A percentile compares a stretch with the other conserved stretches of the same genome.
phyloP scores from a whole-genome alignment of 2,329 filamentous ascomycete species.

The Mariannaea elegans region DNA sequence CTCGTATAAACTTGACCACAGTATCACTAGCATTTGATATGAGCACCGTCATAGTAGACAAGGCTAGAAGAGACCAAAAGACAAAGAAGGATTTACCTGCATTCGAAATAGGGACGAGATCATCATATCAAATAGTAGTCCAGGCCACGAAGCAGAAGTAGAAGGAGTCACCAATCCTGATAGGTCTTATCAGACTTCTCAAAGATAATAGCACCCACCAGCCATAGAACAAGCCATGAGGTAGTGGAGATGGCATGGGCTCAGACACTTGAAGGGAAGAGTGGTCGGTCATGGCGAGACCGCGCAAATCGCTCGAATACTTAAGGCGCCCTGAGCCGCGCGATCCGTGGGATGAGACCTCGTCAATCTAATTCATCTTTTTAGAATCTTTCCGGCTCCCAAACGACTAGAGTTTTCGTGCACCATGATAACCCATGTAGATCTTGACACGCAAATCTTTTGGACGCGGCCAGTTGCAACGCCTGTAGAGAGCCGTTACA shows the following conservation, averaged over 20 bases:
- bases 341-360: too few relatives aligned
- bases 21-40: conserved; percentile 87
- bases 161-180: conserved; percentile 73
- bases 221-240: conserved; percentile 80
- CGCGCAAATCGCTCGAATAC: too few relatives aligned
- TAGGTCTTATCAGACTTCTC: conserved; percentile 59
- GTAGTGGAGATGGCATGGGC: conserved; percentile 71
- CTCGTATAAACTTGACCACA: conserved; percentile 70
- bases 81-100: conserved; percentile 86
- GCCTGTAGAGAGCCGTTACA: too few relatives aligned
- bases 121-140: conserved; percentile 88
- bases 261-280: too few relatives aligned
- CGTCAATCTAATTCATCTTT: too few relatives aligned
- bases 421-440: too few relatives aligned
- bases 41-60: conserved; percentile 88
- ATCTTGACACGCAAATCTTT: too few relatives aligned
- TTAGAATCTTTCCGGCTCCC: too few relatives aligned
- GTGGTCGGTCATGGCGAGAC: too few relatives aligned
- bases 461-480: too few relatives aligned
- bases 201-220: conserved; percentile 81
- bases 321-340: too few relatives aligned
- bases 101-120: conserved; percentile 79
- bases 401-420: too few relatives aligned
- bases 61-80: conserved; percentile 84
- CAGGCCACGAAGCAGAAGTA: conserved; percentile 89